phyloP scores from a whole-genome alignment of 2,329 filamentous ascomycete species.

The Fusarium xyrophilum region DNA sequence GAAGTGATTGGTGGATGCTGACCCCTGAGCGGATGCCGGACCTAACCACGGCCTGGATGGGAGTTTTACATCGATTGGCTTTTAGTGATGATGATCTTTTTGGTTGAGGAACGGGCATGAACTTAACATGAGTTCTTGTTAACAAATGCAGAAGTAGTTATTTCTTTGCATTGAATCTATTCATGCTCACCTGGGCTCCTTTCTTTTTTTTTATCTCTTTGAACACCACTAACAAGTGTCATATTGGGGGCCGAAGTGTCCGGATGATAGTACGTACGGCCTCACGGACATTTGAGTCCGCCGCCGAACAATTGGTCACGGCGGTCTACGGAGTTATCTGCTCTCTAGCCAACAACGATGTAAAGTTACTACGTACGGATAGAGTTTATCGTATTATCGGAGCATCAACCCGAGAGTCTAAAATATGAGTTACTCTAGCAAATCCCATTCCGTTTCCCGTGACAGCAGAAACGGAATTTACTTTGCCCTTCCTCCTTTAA shows the following conservation, averaged over 20 bases:
- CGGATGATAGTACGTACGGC: not conserved
- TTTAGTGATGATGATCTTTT: not conserved
- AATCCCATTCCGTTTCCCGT: slow-evolving; percentile 28
- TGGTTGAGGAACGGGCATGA: slow-evolving; percentile 2
- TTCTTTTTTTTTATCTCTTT: not conserved
- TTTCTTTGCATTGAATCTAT: not conserved
- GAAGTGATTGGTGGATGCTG: slow-evolving; percentile 25
- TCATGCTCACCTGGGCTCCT: not conserved
- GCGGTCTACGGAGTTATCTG: not conserved
- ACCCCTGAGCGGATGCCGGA: slow-evolving; percentile 18
- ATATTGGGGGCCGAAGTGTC: slow-evolving; percentile 1
- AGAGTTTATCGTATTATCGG: not conserved
- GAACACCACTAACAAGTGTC: not conserved
- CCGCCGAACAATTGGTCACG: slow-evolving; percentile 2
- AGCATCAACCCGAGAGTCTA: not conserved
- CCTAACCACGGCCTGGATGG: not conserved
- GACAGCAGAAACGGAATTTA: slow-evolving; percentile 6
- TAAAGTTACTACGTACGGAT: no score
- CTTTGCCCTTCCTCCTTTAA: not conserved
- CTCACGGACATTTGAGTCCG: slow-evolving; percentile 15
- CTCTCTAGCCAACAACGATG: not conserved
- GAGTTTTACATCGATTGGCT: slow-evolving; percentile 15
- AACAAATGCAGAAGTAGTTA: not conserved
- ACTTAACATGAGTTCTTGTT: slow-evolving; percentile 3
- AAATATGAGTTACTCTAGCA: not conserved